Evolutionary conservation across 2,329 filamentous ascomycete genomes (phyloP).

Genomic region (Trichoderma harzianum): DNA sequence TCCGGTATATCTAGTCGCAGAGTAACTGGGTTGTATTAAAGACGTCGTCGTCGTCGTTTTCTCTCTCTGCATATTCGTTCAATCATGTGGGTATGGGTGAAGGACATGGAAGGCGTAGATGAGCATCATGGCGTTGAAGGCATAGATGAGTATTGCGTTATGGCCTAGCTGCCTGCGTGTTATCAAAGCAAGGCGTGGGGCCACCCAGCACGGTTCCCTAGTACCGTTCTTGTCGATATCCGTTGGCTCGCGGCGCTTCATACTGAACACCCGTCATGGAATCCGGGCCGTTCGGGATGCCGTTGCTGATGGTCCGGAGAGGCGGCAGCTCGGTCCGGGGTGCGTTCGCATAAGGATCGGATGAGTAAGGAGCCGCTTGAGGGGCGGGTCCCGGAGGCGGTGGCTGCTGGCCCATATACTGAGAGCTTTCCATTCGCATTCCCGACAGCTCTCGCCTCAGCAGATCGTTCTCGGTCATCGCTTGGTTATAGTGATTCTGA

Average conservation of each 20-base stretch:
- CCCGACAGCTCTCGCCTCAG: slow-evolving; percentile 49
- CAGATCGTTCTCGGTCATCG: slow-evolving; percentile 44
- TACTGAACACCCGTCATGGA: slow-evolving; percentile 67
- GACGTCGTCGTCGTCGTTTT: not conserved
- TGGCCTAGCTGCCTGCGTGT: not conserved
- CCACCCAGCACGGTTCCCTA: slow-evolving; percentile 21
- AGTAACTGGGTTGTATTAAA: not conserved
- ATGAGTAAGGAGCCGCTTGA: slow-evolving; percentile 27
- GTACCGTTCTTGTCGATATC: slow-evolving; percentile 44
- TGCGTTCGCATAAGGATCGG: slow-evolving; percentile 32
- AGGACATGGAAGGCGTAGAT: slow-evolving; percentile 9
- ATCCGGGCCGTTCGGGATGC: slow-evolving; percentile 46
- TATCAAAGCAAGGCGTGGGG: not conserved
- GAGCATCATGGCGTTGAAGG: not conserved
- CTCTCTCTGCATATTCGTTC: slow-evolving; percentile 19
- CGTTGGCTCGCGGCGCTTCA: slow-evolving; percentile 46
- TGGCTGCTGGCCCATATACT: slow-evolving; percentile 36
- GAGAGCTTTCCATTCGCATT: slow-evolving; percentile 47
- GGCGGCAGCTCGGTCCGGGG: slow-evolving; percentile 54
- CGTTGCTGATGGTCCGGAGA: slow-evolving; percentile 49
- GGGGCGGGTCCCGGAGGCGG: slow-evolving; percentile 25
- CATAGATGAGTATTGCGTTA: not conserved
- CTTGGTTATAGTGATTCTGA: slow-evolving; percentile 43
- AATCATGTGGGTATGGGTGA: slow-evolving; percentile 18
- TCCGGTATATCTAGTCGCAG: not conserved